Conservation (phyloP, 2,329 filamentous ascomycete genomes). For the Lasiodiplodia sp. region DNA sequence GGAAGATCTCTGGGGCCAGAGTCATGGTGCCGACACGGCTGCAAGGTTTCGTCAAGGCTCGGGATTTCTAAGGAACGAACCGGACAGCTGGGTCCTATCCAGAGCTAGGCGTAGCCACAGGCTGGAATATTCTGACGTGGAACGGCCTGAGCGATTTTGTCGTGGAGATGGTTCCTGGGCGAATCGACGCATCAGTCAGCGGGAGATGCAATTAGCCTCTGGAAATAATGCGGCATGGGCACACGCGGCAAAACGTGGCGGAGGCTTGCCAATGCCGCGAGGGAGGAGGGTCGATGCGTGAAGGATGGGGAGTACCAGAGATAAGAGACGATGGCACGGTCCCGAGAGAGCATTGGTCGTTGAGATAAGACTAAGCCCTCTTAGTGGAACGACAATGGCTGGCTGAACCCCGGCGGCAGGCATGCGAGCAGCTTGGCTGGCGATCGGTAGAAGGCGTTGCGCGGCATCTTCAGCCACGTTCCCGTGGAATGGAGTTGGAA, state of each 20-base stretch:
- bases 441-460: neutral
- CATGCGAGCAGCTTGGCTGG: neutral
- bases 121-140: neutral
- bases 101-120: neutral
- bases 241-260: neutral
- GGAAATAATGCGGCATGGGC: neutral
- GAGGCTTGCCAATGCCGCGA: neutral
- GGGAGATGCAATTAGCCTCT: neutral
- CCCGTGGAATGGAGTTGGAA: neutral
- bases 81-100: neutral
- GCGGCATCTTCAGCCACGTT: neutral
- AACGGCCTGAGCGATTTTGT: conserved; percentile 1
- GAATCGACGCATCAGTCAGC: neutral
- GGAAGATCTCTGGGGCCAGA: conserved; percentile 4
- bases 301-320: neutral
- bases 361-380: neutral
- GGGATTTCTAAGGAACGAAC: neutral
- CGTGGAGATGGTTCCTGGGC: neutral
- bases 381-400: neutral
- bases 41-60: neutral
- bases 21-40: neutral
- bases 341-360: neutral
- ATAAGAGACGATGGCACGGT: conserved; percentile 15
- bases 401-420: neutral
- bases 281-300: neutral